Evolutionary conservation across 176 grass and related monocot species (phyloP), one percentile per base, ranked within the genome.

Genomic region (Cenchrus purpureus): DNA sequence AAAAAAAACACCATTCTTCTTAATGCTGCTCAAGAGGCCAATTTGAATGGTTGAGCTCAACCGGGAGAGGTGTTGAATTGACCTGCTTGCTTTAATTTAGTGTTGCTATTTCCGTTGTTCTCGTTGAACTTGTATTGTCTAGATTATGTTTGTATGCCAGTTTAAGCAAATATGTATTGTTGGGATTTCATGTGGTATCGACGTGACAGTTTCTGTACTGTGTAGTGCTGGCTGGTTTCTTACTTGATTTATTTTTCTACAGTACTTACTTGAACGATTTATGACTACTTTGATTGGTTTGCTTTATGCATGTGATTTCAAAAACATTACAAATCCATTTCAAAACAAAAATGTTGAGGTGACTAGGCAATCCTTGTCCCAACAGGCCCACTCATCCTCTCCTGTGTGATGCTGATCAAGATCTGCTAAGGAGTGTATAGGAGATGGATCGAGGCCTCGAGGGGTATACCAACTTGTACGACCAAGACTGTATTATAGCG

Each of bases 1-100:
- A 0, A 0, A 25, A 25, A 66, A 71, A 34, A 37, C 78, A 10
- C 85, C 71, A 12, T 87, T 87, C 49, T 74, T 66, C 43, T 87
- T 68, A 86, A 4, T 31, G 4, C 20, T 14, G 12, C 58, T 74
- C 77, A 0, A 55, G 14, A 48, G 7, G 13, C 7, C 4, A 4
- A 19, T 12, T 59, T 2, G 63, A 25, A 14, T 2, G 10, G 25
- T 25, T 25, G 25, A 25, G 25, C 25, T 79, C 11, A 0, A 6
- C 22, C 29, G 20, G 50, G n/a, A 55, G 85, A 31, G 10, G 29
- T 86, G 68, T 25, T 25, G 25, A 25, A 25, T 51, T 1, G 49
- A 8, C 34, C 10, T 19, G 54, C 6, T 13, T 42, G 53, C 8
- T 28, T 44, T 10, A 1, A 56, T 56, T 17, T 56, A 15, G 5